These are phyloP conservation scores for Nyssa sinensis DNA, from an alignment of 148 eudicot species.

Conservation along the genomic window DNA sequence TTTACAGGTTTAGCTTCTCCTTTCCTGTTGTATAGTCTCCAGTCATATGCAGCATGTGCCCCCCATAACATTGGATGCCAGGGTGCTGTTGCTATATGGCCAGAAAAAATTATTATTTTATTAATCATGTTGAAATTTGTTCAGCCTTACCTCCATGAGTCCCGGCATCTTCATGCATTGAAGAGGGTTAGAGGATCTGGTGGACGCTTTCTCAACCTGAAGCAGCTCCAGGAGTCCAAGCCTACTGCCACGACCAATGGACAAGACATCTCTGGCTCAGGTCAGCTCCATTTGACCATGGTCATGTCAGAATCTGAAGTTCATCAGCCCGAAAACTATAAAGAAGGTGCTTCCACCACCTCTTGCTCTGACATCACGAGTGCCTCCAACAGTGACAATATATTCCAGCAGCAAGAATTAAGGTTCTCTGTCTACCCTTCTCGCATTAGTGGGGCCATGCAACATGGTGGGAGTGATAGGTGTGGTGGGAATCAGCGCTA, in stretches of 20 bases:
- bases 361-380: conserved; percentile 45
- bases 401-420: conserved; percentile 35
- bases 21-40: too few species aligned
- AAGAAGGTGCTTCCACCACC: conserved; percentile 33
- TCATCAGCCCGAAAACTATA: conserved; percentile 24
- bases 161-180: conserved; percentile 68
- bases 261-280: conserved; percentile 22
- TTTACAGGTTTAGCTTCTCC: too few species aligned
- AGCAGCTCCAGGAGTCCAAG: conserved; percentile 41
- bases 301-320: conserved; percentile 24
- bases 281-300: conserved; percentile 19
- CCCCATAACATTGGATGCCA: too few species aligned
- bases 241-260: conserved; percentile 9
- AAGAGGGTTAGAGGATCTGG: conserved; percentile 74
- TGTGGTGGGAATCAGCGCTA: conserved; percentile 29
- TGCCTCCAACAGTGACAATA: conserved; percentile 30
- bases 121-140: conserved; percentile 2
- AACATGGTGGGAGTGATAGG: conserved; percentile 9
- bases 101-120: neutral
- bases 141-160: conserved; percentile 81
- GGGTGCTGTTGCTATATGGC: conserved; percentile 1
- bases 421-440: conserved; percentile 44
- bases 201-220: conserved; percentile 67
- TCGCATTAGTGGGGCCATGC: conserved; percentile 23
- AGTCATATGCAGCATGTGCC: neutral